Percentiles rank a stretch among this genome's conserved stretches.
Conservation (phyloP, 306 rosid species). For the Vigna mungo region DNA sequence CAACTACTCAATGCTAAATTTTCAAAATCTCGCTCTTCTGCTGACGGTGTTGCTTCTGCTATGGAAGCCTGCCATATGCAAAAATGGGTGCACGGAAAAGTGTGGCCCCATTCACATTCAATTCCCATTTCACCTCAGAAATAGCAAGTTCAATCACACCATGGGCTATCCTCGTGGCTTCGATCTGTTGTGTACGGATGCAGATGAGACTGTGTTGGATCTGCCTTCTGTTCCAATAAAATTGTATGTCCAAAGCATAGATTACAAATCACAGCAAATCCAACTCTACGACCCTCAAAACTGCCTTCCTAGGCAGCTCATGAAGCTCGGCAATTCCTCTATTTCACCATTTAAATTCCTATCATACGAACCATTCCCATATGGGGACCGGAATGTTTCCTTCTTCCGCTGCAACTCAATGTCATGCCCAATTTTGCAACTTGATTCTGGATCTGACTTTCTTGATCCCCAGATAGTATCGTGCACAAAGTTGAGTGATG, state of each 20-base stretch:
- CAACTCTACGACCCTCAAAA: background rate
- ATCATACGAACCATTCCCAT: background rate
- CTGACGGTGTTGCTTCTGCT: background rate
- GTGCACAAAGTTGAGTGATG: background rate
- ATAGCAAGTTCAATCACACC: background rate
- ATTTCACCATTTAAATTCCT: background rate
- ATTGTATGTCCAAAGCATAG: background rate
- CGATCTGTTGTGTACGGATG: background rate
- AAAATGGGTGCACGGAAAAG: background rate
- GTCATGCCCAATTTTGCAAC: background rate
- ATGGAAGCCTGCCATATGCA: background rate
- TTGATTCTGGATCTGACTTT: background rate
- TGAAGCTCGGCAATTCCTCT: background rate
- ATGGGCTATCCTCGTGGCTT: background rate
- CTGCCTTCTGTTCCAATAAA: slow-evolving; percentile 1
- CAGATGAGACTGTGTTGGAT: background rate
- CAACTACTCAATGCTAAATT: background rate
- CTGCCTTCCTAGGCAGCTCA: background rate
- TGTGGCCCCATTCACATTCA: background rate
- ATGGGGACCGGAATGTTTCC: background rate
- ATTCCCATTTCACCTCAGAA: background rate
- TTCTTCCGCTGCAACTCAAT: background rate
- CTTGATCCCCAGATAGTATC: background rate
- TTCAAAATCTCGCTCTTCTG: background rate
- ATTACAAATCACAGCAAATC: background rate